Evolutionary conservation across 306 rosid genomes (phyloP).

Genomic region (Dryas drummondii): DNA sequence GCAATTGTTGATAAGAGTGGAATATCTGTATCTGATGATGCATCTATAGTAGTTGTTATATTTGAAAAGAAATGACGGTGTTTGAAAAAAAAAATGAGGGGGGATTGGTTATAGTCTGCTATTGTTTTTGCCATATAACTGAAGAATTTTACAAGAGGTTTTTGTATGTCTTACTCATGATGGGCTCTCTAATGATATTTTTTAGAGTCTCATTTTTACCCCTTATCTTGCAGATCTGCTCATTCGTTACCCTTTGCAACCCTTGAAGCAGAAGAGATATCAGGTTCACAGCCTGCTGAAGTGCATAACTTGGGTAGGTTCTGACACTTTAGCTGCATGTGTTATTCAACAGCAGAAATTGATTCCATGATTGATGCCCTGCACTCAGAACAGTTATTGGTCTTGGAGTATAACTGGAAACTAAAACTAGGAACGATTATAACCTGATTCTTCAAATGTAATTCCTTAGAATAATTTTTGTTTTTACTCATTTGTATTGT

Average conservation of each 20-base stretch:
- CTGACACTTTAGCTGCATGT: not conserved
- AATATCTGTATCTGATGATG: not conserved
- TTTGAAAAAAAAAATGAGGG: not conserved
- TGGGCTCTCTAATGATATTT: not conserved
- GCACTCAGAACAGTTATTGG: not conserved
- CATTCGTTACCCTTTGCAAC: conserved; percentile 65
- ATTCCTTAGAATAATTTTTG: not conserved
- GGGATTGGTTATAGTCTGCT: not conserved
- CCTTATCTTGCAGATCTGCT: conserved; percentile 46
- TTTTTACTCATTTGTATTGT: not conserved
- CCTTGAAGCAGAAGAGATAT: conserved; percentile 70
- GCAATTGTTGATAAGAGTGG: not conserved
- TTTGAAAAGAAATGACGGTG: not conserved
- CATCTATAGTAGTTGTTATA: not conserved
- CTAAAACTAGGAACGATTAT: not conserved
- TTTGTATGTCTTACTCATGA: not conserved
- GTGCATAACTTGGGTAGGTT: conserved; percentile 79
- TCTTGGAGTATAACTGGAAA: not conserved
- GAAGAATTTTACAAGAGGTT: not conserved
- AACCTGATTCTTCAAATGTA: not conserved
- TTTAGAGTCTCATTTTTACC: not conserved
- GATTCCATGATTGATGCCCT: conserved; percentile 1
- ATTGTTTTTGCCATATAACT: not conserved
- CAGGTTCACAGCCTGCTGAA: conserved; percentile 85
- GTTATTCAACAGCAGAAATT: conserved; percentile 4